Conservation (phyloP, 306 rosid genomes). For the Quercus engelmannii region DNA sequence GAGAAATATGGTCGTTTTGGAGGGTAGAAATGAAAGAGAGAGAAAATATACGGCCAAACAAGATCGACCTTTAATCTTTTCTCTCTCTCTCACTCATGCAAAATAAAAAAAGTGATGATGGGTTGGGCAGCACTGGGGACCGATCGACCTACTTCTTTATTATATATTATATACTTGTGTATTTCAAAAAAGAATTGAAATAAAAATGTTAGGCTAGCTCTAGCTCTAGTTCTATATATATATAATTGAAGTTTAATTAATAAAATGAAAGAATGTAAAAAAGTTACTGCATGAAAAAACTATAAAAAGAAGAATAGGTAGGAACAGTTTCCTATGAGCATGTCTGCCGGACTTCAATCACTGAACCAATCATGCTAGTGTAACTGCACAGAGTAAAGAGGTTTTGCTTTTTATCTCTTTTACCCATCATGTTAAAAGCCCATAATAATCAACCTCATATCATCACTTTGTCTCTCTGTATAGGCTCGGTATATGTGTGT, state of each 20-base stretch:
- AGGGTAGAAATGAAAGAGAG: neutral
- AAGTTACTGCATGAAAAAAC: neutral
- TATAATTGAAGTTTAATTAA: neutral
- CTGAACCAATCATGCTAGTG: constrained; percentile 10
- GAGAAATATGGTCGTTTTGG: too few relatives aligned
- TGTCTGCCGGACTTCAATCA: constrained; percentile 14
- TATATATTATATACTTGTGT: neutral
- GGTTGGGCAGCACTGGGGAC: constrained; percentile 36
- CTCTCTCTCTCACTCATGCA: neutral
- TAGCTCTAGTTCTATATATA: neutral
- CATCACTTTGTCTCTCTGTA: constrained; percentile 16
- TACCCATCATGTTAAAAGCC: constrained; percentile 40
- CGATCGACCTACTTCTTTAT: constrained; percentile 30
- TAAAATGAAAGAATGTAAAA: neutral
- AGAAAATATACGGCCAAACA: neutral
- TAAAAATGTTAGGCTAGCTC: constrained; percentile 1
- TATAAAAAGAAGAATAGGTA: neutral
- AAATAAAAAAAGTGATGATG: constrained; percentile 21
- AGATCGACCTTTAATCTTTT: neutral
- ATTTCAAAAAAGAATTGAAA: constrained; percentile 16
- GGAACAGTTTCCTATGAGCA: constrained; percentile 12
- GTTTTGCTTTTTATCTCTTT: constrained; percentile 20
- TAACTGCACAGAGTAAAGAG: constrained; percentile 2
- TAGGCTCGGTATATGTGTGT: constrained; percentile 4
- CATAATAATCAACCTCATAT: constrained; percentile 46